Evolutionary conservation across 805 yeast genomes (phyloP).

Genomic region (Phaffomyces thermotolerans): DNA sequence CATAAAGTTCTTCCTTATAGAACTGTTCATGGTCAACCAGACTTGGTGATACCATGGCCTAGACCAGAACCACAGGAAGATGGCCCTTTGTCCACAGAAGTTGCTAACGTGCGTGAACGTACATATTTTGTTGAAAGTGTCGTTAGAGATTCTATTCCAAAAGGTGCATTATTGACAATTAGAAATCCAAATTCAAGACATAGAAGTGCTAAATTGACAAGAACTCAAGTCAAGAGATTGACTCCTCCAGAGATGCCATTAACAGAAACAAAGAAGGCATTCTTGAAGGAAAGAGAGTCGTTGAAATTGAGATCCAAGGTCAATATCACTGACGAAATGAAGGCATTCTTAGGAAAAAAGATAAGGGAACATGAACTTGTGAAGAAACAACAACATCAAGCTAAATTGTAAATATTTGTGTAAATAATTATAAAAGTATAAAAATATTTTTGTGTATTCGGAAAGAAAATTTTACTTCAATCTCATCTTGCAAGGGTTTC

Average conservation of each 20-base stretch:
- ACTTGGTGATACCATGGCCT: slow-evolving; percentile 86
- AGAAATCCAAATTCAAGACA: slow-evolving; percentile 71
- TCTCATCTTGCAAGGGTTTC: too few relatives aligned
- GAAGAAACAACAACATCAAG: slow-evolving; percentile 11
- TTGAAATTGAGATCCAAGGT: slow-evolving; percentile 34
- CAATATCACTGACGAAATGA: slow-evolving; percentile 43
- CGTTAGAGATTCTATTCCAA: slow-evolving; percentile 62
- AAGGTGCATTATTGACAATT: slow-evolving; percentile 54
- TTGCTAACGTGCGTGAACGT: slow-evolving; percentile 55
- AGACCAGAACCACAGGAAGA: slow-evolving; percentile 52
- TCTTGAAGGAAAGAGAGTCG: slow-evolving; percentile 44
- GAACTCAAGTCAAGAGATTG: slow-evolving; percentile 53
- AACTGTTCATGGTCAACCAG: slow-evolving; percentile 61
- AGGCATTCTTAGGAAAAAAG: slow-evolving; percentile 46
- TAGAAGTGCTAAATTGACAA: slow-evolving; percentile 56
- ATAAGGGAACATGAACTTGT: slow-evolving; percentile 25
- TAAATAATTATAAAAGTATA: not conserved
- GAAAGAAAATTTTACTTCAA: not conserved
- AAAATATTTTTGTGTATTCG: too few relatives aligned
- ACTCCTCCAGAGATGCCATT: slow-evolving; percentile 73
- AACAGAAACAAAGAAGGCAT: slow-evolving; percentile 53
- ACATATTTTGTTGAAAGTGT: slow-evolving; percentile 67
- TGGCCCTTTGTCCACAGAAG: slow-evolving; percentile 49
- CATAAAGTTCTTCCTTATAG: slow-evolving; percentile 72
- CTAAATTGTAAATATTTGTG: slow-evolving; percentile 13